Conservation (phyloP, 306 rosid genomes). For the Lablab purpureus region DNA sequence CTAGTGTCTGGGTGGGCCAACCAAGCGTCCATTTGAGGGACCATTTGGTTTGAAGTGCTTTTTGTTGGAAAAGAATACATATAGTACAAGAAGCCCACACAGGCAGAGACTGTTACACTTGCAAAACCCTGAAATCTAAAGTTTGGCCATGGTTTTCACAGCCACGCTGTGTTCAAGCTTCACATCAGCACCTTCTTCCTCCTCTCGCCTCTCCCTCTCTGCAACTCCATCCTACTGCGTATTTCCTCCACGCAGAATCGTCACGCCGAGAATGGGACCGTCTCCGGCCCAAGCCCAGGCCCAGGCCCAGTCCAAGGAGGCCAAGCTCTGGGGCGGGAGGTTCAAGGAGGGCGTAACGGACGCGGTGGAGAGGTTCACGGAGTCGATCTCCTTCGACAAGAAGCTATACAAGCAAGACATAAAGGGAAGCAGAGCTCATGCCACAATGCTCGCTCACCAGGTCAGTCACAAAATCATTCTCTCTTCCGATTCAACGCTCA, state of each 20-base stretch:
- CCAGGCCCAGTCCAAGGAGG: conserved; percentile 64
- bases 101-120: neutral
- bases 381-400: conserved; percentile 90
- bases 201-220: neutral
- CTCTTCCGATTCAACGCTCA: neutral
- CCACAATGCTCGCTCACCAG: conserved; percentile 94
- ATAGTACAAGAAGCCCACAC: neutral
- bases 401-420: conserved; percentile 88
- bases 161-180: conserved; percentile 36
- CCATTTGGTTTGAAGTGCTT: no score
- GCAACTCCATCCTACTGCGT: conserved; percentile 7
- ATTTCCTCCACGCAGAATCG: conserved; percentile 15
- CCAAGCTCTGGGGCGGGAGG: conserved; percentile 98
- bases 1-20: no score
- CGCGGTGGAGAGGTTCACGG: conserved; percentile 88
- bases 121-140: conserved; percentile 37
- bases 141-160: conserved; percentile 37
- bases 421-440: conserved; percentile 88
- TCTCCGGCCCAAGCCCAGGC: conserved; percentile 28
- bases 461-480: conserved; percentile 15
- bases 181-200: conserved; percentile 2
- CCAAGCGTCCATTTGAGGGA: no score
- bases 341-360: conserved; percentile 90
- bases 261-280: conserved; percentile 33
- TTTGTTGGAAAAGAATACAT: no score